Evolutionary conservation across 495 filamentous ascomycete genomes (phyloP).

Genomic region (Beverwykella pulmonaria): DNA sequence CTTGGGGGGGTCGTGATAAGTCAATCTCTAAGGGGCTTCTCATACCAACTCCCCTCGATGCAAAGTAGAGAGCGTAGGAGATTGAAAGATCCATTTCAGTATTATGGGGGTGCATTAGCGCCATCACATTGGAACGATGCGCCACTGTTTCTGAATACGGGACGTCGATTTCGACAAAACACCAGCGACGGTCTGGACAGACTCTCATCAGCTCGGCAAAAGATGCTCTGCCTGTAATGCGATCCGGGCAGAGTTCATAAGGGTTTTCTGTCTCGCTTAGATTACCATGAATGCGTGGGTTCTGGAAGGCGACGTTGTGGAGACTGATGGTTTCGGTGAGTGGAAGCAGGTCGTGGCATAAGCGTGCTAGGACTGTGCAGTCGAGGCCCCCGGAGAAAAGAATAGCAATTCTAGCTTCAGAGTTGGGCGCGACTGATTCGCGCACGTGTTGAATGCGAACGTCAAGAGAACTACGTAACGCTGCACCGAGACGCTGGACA

Average conservation of each 20-base stretch:
- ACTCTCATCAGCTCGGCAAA: constrained; percentile 69
- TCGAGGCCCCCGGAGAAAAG: constrained; percentile 95
- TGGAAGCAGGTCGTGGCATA: constrained; percentile 80
- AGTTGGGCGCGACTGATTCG: constrained; percentile 26
- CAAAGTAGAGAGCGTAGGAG: constrained; percentile 88
- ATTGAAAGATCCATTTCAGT: constrained; percentile 99
- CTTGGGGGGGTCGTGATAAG: constrained; percentile 56
- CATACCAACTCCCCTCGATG: constrained; percentile 73
- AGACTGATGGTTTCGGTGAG: constrained; percentile 73
- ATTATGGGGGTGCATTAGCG: constrained; percentile 86
- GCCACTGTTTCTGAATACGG: constrained; percentile 73
- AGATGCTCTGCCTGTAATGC: constrained; percentile 78
- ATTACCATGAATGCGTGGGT: constrained; percentile 61
- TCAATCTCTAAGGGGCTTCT: constrained; percentile 1
- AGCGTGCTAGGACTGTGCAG: constrained; percentile 81
- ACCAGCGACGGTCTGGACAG: constrained; percentile 76
- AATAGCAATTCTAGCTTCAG: constrained; percentile 61
- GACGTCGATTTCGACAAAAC: constrained; percentile 84
- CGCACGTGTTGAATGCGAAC: constrained; percentile 32
- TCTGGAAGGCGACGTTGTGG: constrained; percentile 96
- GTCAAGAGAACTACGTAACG: constrained; percentile 23
- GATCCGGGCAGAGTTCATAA: constrained; percentile 87
- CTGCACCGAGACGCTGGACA: constrained; percentile 18
- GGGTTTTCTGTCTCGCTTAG: constrained; percentile 37
- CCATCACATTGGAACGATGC: constrained; percentile 69